Conservation (phyloP, 441 rosid genomes). For the Capsella rubella region DNA sequence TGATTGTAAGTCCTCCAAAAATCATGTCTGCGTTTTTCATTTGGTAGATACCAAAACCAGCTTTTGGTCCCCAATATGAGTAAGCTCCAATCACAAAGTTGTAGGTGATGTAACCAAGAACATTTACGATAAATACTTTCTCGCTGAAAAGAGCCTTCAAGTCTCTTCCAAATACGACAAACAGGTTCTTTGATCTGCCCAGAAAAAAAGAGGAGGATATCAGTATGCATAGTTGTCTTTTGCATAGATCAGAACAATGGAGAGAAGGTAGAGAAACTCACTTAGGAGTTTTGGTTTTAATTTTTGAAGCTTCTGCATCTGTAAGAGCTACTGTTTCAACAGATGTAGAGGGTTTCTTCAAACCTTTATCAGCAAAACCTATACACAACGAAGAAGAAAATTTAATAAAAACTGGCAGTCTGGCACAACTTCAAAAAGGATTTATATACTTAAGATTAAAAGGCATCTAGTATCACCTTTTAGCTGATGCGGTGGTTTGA, state of each 20-base stretch:
- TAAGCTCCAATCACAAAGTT: conserved; percentile 80
- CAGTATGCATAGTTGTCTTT: background rate
- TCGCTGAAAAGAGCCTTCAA: conserved; percentile 58
- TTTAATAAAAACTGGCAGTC: background rate
- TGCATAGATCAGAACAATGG: conserved; percentile 1
- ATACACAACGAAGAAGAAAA: conserved; percentile 4
- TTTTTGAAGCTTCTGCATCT: conserved; percentile 42
- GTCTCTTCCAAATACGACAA: conserved; percentile 62
- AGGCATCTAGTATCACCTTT: conserved; percentile 61
- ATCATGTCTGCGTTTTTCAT: conserved; percentile 84
- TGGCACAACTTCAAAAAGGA: conserved; percentile 1
- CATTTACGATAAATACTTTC: conserved; percentile 64
- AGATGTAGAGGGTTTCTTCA: conserved; percentile 47
- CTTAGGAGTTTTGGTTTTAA: conserved; percentile 49
- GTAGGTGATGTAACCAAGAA: conserved; percentile 71
- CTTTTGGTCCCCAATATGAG: conserved; percentile 87
- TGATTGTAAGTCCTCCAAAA: conserved; percentile 89
- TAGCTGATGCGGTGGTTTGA: conserved; percentile 84
- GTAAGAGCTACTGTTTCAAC: conserved; percentile 48
- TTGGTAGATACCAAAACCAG: conserved; percentile 74
- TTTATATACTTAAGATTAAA: conserved; percentile 11
- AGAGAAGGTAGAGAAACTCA: conserved; percentile 45
- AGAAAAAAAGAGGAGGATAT: background rate
- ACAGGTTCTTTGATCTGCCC: conserved; percentile 47
- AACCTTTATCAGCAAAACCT: conserved; percentile 64